These are phyloP conservation scores for Vaccinium vitisidaea DNA, from an alignment of 148 eudicot genomes.

Conservation along the genomic window DNA sequence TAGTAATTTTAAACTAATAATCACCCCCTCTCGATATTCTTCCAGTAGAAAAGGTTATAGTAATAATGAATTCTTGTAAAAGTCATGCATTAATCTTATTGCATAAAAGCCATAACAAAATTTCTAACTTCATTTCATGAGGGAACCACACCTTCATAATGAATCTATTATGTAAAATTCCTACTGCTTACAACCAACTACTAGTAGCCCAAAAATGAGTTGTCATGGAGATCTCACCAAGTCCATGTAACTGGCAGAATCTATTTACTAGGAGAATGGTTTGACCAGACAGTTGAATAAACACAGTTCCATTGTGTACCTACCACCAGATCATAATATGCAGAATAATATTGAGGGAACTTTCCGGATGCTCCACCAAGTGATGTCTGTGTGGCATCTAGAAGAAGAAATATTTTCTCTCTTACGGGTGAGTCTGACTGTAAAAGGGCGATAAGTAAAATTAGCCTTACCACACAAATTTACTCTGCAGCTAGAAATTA, in stretches of 20 bases:
- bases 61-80: not conserved
- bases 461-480: not conserved
- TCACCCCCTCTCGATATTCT: not conserved
- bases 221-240: not conserved
- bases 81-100: not conserved
- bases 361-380: conserved; percentile 84
- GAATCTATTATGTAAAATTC: not conserved
- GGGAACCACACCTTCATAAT: not conserved
- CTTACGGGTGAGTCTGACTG: conserved; percentile 89
- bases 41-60: not conserved
- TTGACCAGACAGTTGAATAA: not conserved
- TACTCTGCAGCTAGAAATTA: not conserved
- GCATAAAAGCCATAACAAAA: not conserved
- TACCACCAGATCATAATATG: conserved; percentile 95
- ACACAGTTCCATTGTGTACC: conserved; percentile 26
- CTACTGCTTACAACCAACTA: not conserved
- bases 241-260: not conserved
- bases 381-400: conserved; percentile 97
- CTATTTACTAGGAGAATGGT: not conserved
- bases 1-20: not conserved
- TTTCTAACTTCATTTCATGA: not conserved
- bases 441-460: conserved; percentile 20
- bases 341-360: conserved; percentile 88
- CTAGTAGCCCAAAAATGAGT: not conserved
- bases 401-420: conserved; percentile 90